phyloP scores from a whole-genome alignment of 179 eudicot genomes.

The Patellifolia procumbens region DNA sequence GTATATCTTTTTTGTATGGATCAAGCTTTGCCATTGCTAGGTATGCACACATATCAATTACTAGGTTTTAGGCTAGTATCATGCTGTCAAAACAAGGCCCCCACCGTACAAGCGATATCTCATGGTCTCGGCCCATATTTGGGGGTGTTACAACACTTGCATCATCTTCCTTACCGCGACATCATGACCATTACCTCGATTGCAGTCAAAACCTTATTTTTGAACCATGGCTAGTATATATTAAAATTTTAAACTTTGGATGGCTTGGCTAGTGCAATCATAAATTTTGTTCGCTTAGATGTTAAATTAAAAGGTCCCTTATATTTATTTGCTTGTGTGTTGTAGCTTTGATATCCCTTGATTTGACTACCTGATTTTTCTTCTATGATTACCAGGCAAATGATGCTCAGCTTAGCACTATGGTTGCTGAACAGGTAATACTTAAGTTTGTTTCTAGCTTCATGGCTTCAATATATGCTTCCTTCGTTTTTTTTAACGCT shows the following conservation, averaged over 20 bases:
- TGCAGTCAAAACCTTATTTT: too few species aligned
- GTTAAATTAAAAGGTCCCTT: neutral
- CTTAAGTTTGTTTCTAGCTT: constrained; percentile 12
- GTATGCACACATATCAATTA: neutral
- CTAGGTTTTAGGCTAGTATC: neutral
- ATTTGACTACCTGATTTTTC: neutral
- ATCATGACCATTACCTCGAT: too few species aligned
- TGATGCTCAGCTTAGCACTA: constrained; percentile 99
- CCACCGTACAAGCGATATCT: too few species aligned
- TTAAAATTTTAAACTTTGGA: neutral
- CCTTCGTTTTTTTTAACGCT: neutral
- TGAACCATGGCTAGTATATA: too few species aligned
- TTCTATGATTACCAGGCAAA: constrained; percentile 68
- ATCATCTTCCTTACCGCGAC: too few species aligned
- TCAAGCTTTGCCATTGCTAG: neutral
- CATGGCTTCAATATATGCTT: too few species aligned
- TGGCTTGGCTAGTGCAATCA: neutral
- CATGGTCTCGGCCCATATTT: too few species aligned
- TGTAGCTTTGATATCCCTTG: neutral
- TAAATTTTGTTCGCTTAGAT: neutral
- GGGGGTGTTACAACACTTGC: too few species aligned
- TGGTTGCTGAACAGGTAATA: constrained; percentile 97
- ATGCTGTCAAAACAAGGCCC: too few species aligned
- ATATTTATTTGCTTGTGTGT: neutral
- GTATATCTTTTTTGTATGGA: neutral